These are phyloP conservation scores for Zopfochytrium polystomum DNA, from an alignment of 371 early-diverging fungal genomes.

Conservation along the genomic window DNA sequence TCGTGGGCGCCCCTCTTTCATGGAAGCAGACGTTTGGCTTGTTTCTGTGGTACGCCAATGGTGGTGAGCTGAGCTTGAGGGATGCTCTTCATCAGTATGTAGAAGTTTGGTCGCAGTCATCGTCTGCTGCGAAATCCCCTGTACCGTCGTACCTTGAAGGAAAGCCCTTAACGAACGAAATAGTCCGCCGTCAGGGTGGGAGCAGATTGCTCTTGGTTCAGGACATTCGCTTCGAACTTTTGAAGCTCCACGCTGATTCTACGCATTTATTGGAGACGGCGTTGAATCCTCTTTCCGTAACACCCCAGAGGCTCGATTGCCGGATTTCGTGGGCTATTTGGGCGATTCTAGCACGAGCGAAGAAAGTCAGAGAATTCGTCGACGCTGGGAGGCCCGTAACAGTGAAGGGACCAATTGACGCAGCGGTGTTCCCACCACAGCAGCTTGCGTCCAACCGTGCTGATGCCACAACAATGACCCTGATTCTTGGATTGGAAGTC, in stretches of 20 bases:
- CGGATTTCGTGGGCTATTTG: slow-evolving; percentile 62
- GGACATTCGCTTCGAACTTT: slow-evolving; percentile 62
- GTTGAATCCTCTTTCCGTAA: slow-evolving; percentile 50
- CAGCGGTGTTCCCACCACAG: neutral
- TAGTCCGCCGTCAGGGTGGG: too few species aligned
- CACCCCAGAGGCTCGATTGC: slow-evolving; percentile 51
- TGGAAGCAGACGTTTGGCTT: slow-evolving; percentile 71
- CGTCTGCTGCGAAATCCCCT: slow-evolving; percentile 31
- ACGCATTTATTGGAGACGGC: slow-evolving; percentile 51
- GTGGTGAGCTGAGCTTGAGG: slow-evolving; percentile 44
- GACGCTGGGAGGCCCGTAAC: slow-evolving; percentile 29
- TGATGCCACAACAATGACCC: slow-evolving; percentile 29
- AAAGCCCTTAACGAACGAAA: too few species aligned
- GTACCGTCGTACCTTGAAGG: slow-evolving; percentile 23
- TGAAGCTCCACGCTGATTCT: slow-evolving; percentile 48
- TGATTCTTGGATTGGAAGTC: slow-evolving; percentile 60
- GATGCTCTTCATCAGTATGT: slow-evolving; percentile 54
- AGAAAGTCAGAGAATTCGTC: slow-evolving; percentile 46
- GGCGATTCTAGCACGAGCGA: slow-evolving; percentile 50
- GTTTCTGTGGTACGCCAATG: slow-evolving; percentile 65
- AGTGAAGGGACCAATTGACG: neutral
- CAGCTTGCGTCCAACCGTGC: slow-evolving; percentile 3
- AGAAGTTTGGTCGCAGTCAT: slow-evolving; percentile 24
- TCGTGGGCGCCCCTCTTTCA: slow-evolving; percentile 37
- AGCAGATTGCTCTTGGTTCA: slow-evolving; percentile 4